These are phyloP conservation scores for Chytridium lagenaria DNA, from an alignment of 371 early-diverging fungal genomes.

Conservation along the genomic window DNA sequence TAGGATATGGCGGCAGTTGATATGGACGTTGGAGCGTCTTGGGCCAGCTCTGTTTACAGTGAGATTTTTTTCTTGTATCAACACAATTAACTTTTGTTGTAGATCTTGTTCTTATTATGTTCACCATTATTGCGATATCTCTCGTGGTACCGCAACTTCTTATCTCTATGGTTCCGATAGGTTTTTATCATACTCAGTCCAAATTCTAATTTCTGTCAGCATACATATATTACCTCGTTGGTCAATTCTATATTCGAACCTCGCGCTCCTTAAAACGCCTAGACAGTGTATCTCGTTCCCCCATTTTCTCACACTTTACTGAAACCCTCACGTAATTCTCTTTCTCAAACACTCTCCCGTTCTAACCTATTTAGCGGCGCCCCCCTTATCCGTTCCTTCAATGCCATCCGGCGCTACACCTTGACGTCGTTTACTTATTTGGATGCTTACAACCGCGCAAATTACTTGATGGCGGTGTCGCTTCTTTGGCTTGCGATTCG, in stretches of 20 bases:
- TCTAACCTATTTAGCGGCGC: too few species aligned
- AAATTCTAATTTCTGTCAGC: too few species aligned
- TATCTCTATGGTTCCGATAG: constrained; percentile 24
- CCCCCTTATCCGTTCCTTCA: constrained; percentile 80
- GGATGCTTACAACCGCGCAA: constrained; percentile 72
- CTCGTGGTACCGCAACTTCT: constrained; percentile 25
- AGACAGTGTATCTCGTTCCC: constrained; percentile 74
- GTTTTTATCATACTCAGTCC: too few species aligned
- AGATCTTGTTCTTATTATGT: constrained; percentile 7
- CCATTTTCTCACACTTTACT: constrained; percentile 75
- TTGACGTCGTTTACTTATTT: constrained; percentile 40
- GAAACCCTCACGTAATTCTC: constrained; percentile 67
- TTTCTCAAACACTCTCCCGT: too few species aligned
- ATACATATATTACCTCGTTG: constrained; percentile 31
- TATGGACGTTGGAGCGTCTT: too few species aligned
- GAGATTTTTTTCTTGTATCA: too few species aligned
- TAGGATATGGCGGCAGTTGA: too few species aligned
- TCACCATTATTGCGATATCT: constrained; percentile 26
- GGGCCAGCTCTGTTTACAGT: too few species aligned
- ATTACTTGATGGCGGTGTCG: constrained; percentile 75
- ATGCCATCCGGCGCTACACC: constrained; percentile 43
- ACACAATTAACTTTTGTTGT: too few species aligned
- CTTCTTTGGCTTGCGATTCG: constrained; percentile 87
- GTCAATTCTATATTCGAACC: constrained; percentile 62
- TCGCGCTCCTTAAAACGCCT: constrained; percentile 79